Percentiles rank a stretch among this genome's conserved stretches.
phyloP scores from a whole-genome alignment of 2,329 filamentous ascomycete species.

The Exserohilum rostratum region DNA sequence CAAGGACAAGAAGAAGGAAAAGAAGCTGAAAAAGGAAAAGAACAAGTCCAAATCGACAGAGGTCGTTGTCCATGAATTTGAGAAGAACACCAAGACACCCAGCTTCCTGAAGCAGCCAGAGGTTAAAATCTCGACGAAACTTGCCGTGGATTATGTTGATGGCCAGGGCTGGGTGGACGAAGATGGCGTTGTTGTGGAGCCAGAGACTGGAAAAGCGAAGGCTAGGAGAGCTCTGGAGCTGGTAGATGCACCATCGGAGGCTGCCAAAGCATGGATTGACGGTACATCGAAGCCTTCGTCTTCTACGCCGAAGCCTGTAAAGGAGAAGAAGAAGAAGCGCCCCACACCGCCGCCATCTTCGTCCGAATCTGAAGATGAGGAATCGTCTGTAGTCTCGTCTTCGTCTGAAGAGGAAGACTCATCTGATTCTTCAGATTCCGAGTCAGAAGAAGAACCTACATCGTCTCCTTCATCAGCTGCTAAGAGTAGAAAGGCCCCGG shows the following conservation, averaged over 20 bases:
- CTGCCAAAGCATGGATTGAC: slow-evolving; percentile 26
- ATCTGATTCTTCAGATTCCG: slow-evolving; percentile 27
- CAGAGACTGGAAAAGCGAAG: slow-evolving; percentile 47
- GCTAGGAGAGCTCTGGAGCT: slow-evolving; percentile 42
- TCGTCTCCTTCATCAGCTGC: slow-evolving; percentile 21
- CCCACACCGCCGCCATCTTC: slow-evolving; percentile 32
- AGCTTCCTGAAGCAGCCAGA: slow-evolving; percentile 73
- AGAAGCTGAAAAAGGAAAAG: slow-evolving; percentile 66
- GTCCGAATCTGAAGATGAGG: slow-evolving; percentile 34
- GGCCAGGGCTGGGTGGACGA: slow-evolving; percentile 88
- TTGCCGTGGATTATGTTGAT: slow-evolving; percentile 73
- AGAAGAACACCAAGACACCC: slow-evolving; percentile 80
- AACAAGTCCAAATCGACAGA: slow-evolving; percentile 60
- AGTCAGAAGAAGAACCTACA: slow-evolving; percentile 22
- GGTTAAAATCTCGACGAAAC: slow-evolving; percentile 52
- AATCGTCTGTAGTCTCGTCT: slow-evolving; percentile 47
- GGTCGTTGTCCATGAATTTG: slow-evolving; percentile 84
- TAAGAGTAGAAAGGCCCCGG: slow-evolving; percentile 18
- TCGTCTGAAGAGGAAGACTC: slow-evolving; percentile 39
- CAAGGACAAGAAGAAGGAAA: slow-evolving; percentile 54
- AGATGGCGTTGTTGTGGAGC: slow-evolving; percentile 76
- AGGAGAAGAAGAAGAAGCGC: slow-evolving; percentile 30
- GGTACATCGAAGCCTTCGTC: slow-evolving; percentile 24
- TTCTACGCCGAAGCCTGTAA: slow-evolving; percentile 21
- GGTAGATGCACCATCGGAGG: slow-evolving; percentile 34